phyloP scores from a whole-genome alignment of 2,329 filamentous ascomycete genomes.

The Aspergillus aculeatinus region DNA sequence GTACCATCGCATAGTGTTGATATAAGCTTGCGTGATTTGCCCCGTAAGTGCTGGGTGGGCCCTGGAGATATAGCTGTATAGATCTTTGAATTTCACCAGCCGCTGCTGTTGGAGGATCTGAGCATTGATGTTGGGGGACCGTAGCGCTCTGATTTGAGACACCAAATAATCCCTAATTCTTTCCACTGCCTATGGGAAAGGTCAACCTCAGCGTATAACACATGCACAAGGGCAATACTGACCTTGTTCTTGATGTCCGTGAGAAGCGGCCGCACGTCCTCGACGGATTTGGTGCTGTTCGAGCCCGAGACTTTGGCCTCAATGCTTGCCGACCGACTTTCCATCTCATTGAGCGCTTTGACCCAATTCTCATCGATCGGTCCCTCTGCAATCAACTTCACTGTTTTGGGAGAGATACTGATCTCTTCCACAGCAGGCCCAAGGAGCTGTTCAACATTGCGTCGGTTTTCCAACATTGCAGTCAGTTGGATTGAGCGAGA shows the following conservation, averaged over 20 bases:
- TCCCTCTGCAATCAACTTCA: conserved; percentile 83
- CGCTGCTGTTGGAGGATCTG: conserved; percentile 95
- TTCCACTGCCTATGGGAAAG: conserved; percentile 67
- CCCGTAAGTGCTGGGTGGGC: conserved; percentile 81
- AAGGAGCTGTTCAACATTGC: conserved; percentile 81
- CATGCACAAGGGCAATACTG: conserved; percentile 15
- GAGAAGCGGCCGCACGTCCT: conserved; percentile 81
- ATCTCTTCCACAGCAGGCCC: conserved; percentile 90
- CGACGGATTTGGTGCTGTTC: conserved; percentile 69
- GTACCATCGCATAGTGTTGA: conserved; percentile 99
- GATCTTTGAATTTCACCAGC: conserved; percentile 82
- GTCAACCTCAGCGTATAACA: conserved; percentile 11
- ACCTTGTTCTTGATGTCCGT: conserved; percentile 81
- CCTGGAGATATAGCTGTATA: conserved; percentile 80
- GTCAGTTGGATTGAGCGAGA: conserved; percentile 80
- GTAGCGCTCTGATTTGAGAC: conserved; percentile 86
- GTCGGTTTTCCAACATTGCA: conserved; percentile 81
- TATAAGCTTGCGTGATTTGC: conserved; percentile 88
- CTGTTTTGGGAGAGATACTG: conserved; percentile 78
- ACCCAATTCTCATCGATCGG: conserved; percentile 88
- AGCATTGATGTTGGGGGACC: conserved; percentile 94
- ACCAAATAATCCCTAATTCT: conserved; percentile 93
- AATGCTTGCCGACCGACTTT: conserved; percentile 71
- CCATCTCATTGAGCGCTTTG: conserved; percentile 77
- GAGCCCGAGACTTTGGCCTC: conserved; percentile 65